Evolutionary conservation across 176 grass and related monocot species (phyloP), one percentile per base, ranked within the genome.

Genomic region (Aegilops sharonensis): DNA sequence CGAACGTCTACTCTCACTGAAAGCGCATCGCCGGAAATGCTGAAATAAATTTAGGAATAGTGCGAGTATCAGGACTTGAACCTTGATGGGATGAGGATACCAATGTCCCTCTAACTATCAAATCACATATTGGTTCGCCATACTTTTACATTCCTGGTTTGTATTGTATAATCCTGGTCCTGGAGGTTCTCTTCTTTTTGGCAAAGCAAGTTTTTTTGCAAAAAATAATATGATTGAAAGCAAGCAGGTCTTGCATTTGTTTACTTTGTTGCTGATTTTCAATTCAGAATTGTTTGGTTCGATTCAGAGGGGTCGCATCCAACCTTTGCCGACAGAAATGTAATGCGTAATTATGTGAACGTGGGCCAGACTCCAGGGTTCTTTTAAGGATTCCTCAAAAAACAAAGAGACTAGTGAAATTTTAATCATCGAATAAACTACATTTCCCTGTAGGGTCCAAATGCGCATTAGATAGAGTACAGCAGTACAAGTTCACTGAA

Each of bases 161-260:
- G 0, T n/a, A 73, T 87, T 80, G 5, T 80, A 84, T 79, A 77
- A 31, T 71, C 66, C 34, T 21, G 48, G 23, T 68, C 57, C 20
- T 29, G 24, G 34, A 79, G 23, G 17, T 74, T 62, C 64, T 70
- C 2, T 39, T 60, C 31, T 61, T 57, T 76, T 76, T 84, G 60
- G 62, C 75, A 87, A 69, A 84, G 68, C 68, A 60, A 24, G 8
- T 32, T 42, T 60, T 32, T 42, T 60, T 61, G 60, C 32, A 25
- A 73, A 29, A 25, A 30, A 30, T 4, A 29, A 29, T 20, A 31
- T 2, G 12, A 66, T 2, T 3, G 62, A 75, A 75, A 50, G 45
- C 72, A 30, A 29, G 14, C 43, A 75, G 14, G 72, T 52, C 18
- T 18, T 50, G 7, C 72, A 65, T 73, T 43, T 59, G 21, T 68